Base-by-base conservation (phyloP, 2,329 filamentous ascomycete genomes). In the Trichoderma sp. region DNA sequence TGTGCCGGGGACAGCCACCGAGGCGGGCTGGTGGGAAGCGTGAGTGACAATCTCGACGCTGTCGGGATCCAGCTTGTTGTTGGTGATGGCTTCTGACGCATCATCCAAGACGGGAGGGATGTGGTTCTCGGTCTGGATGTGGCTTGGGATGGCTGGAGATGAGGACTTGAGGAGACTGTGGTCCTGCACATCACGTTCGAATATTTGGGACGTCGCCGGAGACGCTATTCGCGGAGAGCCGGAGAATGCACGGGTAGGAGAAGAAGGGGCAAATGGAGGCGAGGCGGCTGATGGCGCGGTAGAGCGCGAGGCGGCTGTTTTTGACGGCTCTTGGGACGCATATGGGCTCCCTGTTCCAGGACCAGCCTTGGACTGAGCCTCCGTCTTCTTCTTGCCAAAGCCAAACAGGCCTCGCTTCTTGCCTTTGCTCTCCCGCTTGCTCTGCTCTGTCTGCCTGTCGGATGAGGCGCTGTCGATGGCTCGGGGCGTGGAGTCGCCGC, bases 151-250 rank as follows among this genome's bases (percentile, higher is more conserved):
- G n/a, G 93, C 92, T 0, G 92, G 90, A 3, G 92, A 95, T 70
- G 86, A 89, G 70, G 93, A 91, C 51, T 86, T 82, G n/a, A 88
- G 80, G 4, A 86, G 76, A 21, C 87, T 83, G 75, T 88, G 88
- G 75, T 97, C 94, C 79, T 97, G 95, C 28, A 98, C 95, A 78
- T 94, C 93, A 75, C 95, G 91, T 83, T 98, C 95, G 77, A 98
- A 98, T 75, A 98, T 97, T 74, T 90, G 89, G 5, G 89, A 90
- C 32, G 86, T 85, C 13, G 93, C 92, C 16, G 94, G 93, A 24
- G 93, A 97, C 65, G 90, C 87, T 55, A 94, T 81, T 59, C 91
- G 86, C 5, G 93, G 91, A 10, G 93, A 95, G 11, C 87, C 86
- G 14, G 90, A 90, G 55, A 92, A 80, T 63, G 86, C 87, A 68